phyloP scores from a whole-genome alignment of 768 basidiomycete species.

The Naematelia aurantialba region DNA sequence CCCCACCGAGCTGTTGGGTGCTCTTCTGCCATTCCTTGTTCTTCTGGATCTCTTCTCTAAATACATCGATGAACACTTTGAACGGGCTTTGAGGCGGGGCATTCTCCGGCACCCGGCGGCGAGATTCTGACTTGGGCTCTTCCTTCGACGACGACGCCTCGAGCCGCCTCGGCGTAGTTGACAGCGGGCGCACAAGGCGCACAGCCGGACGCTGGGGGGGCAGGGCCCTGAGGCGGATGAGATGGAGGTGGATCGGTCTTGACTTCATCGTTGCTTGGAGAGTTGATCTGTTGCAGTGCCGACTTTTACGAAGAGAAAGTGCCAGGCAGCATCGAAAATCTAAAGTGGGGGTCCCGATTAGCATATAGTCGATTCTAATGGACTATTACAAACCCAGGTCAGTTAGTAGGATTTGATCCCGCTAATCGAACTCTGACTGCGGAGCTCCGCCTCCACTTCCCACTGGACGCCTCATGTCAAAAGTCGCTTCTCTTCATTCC shows the following conservation, averaged over 20 bases:
- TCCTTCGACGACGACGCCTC: not conserved
- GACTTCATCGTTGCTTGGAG: not conserved
- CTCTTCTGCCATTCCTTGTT: slow-evolving; percentile 93
- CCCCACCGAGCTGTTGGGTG: slow-evolving; percentile 93
- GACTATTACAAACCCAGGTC: too few species aligned
- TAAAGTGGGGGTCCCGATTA: not conserved
- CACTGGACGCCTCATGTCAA: not conserved
- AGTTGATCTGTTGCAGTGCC: too few species aligned
- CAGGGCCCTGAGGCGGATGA: not conserved
- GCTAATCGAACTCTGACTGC: not conserved
- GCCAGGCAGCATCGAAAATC: not conserved
- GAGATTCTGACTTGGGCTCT: not conserved
- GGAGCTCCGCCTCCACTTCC: not conserved
- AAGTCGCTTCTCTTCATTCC: not conserved
- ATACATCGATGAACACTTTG: slow-evolving; percentile 89
- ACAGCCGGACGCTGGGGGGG: not conserved
- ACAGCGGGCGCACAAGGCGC: not conserved
- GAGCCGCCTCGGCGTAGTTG: not conserved
- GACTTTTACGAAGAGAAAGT: not conserved
- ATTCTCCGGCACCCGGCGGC: slow-evolving; percentile 2
- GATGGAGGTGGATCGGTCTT: not conserved
- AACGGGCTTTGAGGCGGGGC: slow-evolving; percentile 69
- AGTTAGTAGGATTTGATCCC: not conserved
- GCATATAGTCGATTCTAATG: not conserved
- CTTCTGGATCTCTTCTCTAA: slow-evolving; percentile 87